A percentile compares a stretch with the other conserved stretches of the same genome.
Conservation (phyloP, 1,139 yeast species). For the Debaryomycetaceae sp. region DNA sequence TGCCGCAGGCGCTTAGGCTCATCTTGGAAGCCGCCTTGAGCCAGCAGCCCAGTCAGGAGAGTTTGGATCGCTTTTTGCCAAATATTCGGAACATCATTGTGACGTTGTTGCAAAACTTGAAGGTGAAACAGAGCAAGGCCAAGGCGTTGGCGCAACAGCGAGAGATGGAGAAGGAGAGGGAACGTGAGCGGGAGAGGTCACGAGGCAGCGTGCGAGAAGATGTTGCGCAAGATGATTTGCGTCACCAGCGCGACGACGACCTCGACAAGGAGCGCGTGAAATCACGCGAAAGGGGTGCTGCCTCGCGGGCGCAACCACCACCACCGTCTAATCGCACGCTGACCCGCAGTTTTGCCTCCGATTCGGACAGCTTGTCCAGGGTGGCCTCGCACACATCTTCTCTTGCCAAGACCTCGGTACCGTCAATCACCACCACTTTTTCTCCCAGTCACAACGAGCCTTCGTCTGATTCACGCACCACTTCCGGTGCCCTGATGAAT, state of each 20-base stretch:
- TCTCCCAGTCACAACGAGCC: too few relatives aligned
- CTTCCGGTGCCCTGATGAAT: neutral
- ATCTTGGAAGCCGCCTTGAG: constrained; percentile 85
- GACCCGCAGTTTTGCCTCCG: too few relatives aligned
- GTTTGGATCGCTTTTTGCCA: constrained; percentile 77
- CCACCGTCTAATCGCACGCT: too few relatives aligned
- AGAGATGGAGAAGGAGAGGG: constrained; percentile 6
- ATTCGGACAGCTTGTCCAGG: too few relatives aligned
- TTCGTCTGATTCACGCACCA: neutral
- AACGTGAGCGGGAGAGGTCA: constrained; percentile 1
- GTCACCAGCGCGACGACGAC: too few relatives aligned
- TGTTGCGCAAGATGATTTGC: too few relatives aligned
- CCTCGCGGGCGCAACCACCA: too few relatives aligned
- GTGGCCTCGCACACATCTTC: too few relatives aligned
- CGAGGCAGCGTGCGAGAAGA: constrained; percentile 5
- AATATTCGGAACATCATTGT: constrained; percentile 84
- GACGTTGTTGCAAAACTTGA: constrained; percentile 71
- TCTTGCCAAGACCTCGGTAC: too few relatives aligned
- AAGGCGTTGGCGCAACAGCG: constrained; percentile 15
- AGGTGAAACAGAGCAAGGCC: constrained; percentile 66
- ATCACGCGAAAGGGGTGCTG: too few relatives aligned
- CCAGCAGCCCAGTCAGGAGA: constrained; percentile 81
- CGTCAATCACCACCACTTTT: constrained; percentile 1
- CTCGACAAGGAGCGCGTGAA: too few relatives aligned
- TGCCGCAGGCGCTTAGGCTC: constrained; percentile 47